Evolutionary conservation across 257 asterid genomes (phyloP).

Genomic region (Solanum pennellii): DNA sequence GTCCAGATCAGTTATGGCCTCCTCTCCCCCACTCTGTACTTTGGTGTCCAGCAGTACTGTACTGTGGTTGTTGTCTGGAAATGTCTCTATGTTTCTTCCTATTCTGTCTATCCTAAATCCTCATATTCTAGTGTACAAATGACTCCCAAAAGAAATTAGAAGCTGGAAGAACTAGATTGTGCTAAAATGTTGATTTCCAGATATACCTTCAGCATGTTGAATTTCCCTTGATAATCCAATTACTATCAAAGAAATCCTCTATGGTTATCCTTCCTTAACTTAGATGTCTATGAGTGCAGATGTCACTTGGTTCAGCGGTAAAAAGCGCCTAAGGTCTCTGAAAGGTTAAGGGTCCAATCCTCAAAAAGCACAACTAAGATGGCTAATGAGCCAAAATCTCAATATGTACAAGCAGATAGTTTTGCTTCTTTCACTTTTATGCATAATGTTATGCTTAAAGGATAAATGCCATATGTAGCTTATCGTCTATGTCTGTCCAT

Average conservation of each 20-base stretch:
- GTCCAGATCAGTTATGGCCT: constrained; percentile 10
- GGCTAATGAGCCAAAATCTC: not conserved
- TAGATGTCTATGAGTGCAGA: not conserved
- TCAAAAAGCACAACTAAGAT: not conserved
- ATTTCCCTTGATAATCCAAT: not conserved
- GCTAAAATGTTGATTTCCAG: not conserved
- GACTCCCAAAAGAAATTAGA: not conserved
- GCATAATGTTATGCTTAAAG: not conserved
- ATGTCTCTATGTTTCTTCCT: not conserved
- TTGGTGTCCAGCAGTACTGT: not conserved
- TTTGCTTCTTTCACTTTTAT: not conserved
- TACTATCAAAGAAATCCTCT: not conserved
- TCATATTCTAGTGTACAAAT: not conserved
- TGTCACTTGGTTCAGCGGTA: not conserved
- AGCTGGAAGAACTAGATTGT: not conserved
- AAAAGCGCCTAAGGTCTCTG: not conserved
- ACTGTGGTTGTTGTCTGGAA: not conserved
- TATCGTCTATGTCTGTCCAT: not conserved
- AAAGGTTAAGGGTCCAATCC: not conserved
- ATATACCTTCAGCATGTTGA: not conserved
- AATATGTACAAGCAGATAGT: not conserved
- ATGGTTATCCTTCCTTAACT: not conserved
- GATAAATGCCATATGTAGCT: not conserved
- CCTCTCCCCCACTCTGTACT: not conserved
- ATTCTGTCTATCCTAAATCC: not conserved